These are phyloP conservation scores for Peronosclerospora sorghi DNA, from an alignment of 352 stramenopile genomes.

Conservation along the genomic window DNA sequence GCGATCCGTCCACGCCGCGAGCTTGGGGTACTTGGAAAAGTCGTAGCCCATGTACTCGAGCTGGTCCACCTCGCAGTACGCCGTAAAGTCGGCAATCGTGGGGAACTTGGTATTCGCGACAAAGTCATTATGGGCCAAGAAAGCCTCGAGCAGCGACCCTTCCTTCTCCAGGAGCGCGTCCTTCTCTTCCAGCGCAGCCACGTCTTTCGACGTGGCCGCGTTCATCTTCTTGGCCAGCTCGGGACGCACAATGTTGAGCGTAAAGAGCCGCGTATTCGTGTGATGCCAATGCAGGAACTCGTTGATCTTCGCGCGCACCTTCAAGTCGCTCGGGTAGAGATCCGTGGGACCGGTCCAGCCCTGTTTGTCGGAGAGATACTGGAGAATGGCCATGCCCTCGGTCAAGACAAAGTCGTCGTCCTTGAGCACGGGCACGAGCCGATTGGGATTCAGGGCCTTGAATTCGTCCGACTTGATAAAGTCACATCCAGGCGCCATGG, in stretches of 20 bases:
- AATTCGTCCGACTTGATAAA: conserved; percentile 43
- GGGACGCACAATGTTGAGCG: conserved; percentile 32
- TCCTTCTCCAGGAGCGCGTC: conserved; percentile 29
- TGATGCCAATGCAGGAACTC: conserved; percentile 68
- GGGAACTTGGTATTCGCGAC: no score
- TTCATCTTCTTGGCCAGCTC: conserved; percentile 21
- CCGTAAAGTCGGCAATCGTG: conserved; percentile 45
- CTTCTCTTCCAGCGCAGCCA: conserved; percentile 19
- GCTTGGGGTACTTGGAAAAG: conserved; percentile 41
- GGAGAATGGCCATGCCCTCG: conserved; percentile 46
- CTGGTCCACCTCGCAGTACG: conserved; percentile 59
- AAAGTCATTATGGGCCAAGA: conserved; percentile 29
- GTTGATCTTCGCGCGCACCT: conserved; percentile 44
- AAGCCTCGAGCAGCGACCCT: conserved; percentile 30
- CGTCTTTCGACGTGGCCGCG: conserved; percentile 24
- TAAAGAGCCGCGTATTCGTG: conserved; percentile 41
- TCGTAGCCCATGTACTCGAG: conserved; percentile 43
- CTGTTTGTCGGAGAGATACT: conserved; percentile 42
- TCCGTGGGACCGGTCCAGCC: conserved; percentile 35
- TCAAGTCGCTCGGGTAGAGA: conserved; percentile 33
- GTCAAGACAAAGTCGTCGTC: conserved; percentile 49
- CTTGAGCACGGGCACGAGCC: conserved; percentile 35
- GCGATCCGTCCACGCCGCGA: conserved; percentile 34
- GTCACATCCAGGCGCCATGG: conserved; percentile 19
- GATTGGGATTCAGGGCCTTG: conserved; percentile 38